These are phyloP conservation scores for Didymella sp. DNA, from an alignment of 2,329 filamentous ascomycete species.

Conservation along the genomic window DNA sequence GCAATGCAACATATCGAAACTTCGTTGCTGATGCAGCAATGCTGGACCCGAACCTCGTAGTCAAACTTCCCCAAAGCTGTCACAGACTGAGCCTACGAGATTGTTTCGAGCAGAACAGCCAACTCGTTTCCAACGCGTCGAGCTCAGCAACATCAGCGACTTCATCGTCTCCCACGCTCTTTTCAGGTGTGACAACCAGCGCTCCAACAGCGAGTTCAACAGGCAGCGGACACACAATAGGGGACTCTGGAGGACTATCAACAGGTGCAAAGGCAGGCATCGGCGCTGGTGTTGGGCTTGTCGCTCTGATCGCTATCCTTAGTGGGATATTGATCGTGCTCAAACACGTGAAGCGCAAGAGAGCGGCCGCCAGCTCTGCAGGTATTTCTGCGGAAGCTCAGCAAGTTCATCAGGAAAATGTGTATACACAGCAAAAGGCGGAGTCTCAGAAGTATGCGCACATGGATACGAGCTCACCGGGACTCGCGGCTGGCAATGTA, in stretches of 20 bases:
- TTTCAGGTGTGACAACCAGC: background rate
- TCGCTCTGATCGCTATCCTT: background rate
- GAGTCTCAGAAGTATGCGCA: background rate
- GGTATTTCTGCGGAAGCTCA: background rate
- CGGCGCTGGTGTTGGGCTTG: background rate
- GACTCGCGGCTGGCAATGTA: background rate
- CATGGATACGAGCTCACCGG: background rate
- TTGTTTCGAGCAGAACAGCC: background rate
- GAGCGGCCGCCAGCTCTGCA: background rate
- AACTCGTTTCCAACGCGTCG: background rate
- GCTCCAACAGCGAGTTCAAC: background rate
- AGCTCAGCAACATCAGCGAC: background rate
- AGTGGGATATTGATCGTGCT: background rate
- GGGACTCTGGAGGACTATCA: background rate
- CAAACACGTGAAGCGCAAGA: background rate
- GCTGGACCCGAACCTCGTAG: constrained; percentile 1
- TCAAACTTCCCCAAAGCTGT: background rate
- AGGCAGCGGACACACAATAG: background rate
- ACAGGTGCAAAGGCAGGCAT: background rate
- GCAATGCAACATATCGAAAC: background rate
- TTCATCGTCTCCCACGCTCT: background rate
- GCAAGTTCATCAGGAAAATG: background rate
- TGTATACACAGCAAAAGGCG: background rate
- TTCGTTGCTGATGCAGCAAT: constrained; percentile 14
- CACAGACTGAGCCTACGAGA: background rate